These are phyloP conservation scores for Metarhizium anisopliae DNA, from an alignment of 2,329 filamentous ascomycete genomes.

Conservation along the genomic window DNA sequence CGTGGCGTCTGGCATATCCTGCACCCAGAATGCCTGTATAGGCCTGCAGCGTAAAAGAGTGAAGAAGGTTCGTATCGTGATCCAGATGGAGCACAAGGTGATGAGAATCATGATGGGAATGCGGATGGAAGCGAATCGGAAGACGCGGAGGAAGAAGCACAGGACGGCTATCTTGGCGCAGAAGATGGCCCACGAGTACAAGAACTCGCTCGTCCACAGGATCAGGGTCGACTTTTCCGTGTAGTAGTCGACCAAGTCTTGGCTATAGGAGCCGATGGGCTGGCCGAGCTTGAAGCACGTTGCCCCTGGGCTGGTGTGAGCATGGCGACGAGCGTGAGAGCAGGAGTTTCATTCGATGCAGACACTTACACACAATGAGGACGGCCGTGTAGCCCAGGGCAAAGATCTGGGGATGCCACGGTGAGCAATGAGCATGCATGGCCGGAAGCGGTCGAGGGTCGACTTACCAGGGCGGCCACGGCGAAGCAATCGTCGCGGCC, in stretches of 20 bases:
- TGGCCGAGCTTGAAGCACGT: background rate
- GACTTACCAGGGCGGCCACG: background rate
- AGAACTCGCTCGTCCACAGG: constrained; percentile 18
- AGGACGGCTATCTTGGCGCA: constrained; percentile 21
- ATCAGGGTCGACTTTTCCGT: constrained; percentile 11
- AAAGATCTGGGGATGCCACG: background rate
- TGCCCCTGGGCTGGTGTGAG: background rate
- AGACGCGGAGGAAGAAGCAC: constrained; percentile 21
- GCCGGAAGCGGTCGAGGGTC: background rate
- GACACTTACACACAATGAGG: background rate
- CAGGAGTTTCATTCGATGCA: too few relatives aligned
- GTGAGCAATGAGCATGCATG: background rate
- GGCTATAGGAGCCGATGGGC: background rate
- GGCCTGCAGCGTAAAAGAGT: constrained; percentile 25
- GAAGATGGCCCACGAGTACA: constrained; percentile 18
- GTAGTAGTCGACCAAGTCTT: background rate
- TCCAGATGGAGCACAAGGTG: constrained; percentile 15
- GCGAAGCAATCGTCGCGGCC: constrained; percentile 13
- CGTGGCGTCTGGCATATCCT: background rate
- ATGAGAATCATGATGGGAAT: constrained; percentile 19
- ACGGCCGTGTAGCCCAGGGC: background rate
- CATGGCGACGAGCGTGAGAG: too few relatives aligned
- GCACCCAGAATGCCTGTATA: constrained; percentile 15
- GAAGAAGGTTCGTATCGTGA: constrained; percentile 20
- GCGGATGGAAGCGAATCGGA: constrained; percentile 18